Base-by-base conservation (phyloP, 2,329 filamentous ascomycete species). In the Cytospora piceicola region DNA sequence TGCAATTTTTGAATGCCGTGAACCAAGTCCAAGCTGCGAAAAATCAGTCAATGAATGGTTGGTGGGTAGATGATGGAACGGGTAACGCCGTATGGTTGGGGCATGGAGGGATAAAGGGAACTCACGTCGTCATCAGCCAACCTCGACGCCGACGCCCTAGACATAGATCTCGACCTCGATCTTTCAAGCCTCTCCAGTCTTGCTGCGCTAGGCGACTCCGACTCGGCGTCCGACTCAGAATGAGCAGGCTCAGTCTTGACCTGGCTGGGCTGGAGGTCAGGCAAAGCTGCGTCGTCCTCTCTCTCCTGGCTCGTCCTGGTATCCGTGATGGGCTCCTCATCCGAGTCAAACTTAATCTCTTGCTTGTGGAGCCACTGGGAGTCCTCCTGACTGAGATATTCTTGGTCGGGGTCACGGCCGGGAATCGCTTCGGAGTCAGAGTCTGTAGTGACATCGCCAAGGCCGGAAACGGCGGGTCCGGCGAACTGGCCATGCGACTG, bases 141-240 rank as follows among this genome's bases (percentile, higher is more conserved):
- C 24, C 46, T 53, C 24, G 34, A 42, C 1, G 22, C 17, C 7
- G 66, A 56, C 39, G 49, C 51, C 32, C 58, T 55, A 8, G 63
- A 65, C 1, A 62, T 30, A 30, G 66, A 67, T n/a, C 63, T 61
- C n/a, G 66, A 67, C 52, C 63, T 65, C n/a, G 66, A 67, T 27
- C 63, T 53, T 20, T 53, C 58, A 0, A 67, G 42, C n/a, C 66
- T 63, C 7, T 36, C 66, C 14, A 59, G 30, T 4, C 59, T 53
- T 5, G 60, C 58, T 27, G n/a, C 55, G 4, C 59, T 65, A 2
- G 66, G 66, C 2, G 59, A 67, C 2, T 29, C 55, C 9, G 64
- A 58, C 9, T 65, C 54, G 1, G 54, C 51, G 20, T 55, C 58
- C 7, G 7, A 58, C 4, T 65, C 62, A 2, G 36, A 32, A 3